Evolutionary conservation across 768 basidiomycete species (phyloP).

Genomic region (Boletus edulis): DNA sequence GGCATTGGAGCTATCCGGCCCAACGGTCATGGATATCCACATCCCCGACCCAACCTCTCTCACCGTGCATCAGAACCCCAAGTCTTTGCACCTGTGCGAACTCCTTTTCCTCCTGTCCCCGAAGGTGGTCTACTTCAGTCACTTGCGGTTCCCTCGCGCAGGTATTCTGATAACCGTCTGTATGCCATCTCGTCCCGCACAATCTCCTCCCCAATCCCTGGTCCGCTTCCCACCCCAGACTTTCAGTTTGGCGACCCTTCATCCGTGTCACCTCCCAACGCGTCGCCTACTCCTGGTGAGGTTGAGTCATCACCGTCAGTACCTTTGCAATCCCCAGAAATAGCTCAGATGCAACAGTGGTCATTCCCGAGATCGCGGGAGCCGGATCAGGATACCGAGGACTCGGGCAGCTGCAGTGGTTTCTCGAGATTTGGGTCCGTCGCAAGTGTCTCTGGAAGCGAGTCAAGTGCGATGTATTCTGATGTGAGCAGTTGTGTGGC

Average conservation of each 20-base stretch:
- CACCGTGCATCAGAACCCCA: conserved; percentile 35
- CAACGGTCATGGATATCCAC: conserved; percentile 45
- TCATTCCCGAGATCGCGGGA: conserved; percentile 39
- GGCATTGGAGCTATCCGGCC: conserved; percentile 42
- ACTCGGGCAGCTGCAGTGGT: conserved; percentile 46
- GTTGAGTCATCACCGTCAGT: conserved; percentile 21
- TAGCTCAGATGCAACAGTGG: conserved; percentile 36
- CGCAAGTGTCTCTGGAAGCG: conserved; percentile 58
- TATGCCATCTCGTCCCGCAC: conserved; percentile 49
- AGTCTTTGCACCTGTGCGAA: conserved; percentile 37
- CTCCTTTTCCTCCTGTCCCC: conserved; percentile 33
- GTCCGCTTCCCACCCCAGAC: conserved; percentile 58
- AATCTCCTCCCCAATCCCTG: conserved; percentile 45
- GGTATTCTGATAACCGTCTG: conserved; percentile 44
- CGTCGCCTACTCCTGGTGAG: conserved; percentile 52
- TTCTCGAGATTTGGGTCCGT: conserved; percentile 60
- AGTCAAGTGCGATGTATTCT: conserved; percentile 51
- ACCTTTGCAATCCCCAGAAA: conserved; percentile 44
- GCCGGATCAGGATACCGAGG: conserved; percentile 52
- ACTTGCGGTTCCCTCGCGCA: conserved; percentile 15
- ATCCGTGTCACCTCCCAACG: conserved; percentile 42
- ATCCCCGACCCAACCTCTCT: conserved; percentile 30
- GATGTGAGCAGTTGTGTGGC: conserved; percentile 40
- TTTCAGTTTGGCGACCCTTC: conserved; percentile 65
- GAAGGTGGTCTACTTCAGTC: conserved; percentile 18